Base-by-base conservation (phyloP, 2,329 filamentous ascomycete genomes). In the Penicillium expansum region DNA sequence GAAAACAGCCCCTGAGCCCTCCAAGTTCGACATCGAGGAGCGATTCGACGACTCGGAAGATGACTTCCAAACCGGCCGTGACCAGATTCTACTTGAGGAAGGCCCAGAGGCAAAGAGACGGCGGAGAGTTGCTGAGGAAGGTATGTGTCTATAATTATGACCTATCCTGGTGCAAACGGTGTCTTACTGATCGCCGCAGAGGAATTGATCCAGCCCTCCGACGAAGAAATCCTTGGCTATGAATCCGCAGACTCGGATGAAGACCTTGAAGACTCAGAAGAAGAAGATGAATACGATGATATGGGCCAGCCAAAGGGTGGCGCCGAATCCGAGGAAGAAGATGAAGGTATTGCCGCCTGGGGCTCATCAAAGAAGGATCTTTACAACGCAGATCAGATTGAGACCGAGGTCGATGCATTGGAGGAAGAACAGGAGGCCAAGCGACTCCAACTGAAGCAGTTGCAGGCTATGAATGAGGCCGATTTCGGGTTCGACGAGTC, bases 1-100 rank as follows among this genome's bases (percentile, higher is more conserved):
- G 45, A 69, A 72, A 7, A 66, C 71, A 18, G 53, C 71, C 37
- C 58, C 66, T 9, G 66, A 67, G 45, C 67, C 65, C 41, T 69
- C 70, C 33, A 76, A 71, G 55, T 78, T 73, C 49, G 68, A 71
- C 51, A 59, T 73, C 20, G 71, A 78, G 59, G 87, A 93, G 74
- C 91, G 96, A 75, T 88, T 99, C 66, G 91, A 92, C 63, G 88
- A 97, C 72, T 95, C 92, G 1, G 91, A 96, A 73, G 94, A 99
- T 74, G 91, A 96, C 71, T 96, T 96, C 73, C 91, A 93, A 68
- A 80, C 92, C 58, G 88, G 92, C 62, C 85, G 89, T 62, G 94
- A 99, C 75, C 88, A 90, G 70, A 86, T 99, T 61, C 76, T 93
- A 68, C 82, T 99, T 37, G 91, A 96, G 30, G 91, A 96, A 64